Base-by-base conservation (phyloP, 1,139 yeast species). In the Hemisphaericaspora lyxosophila region DNA sequence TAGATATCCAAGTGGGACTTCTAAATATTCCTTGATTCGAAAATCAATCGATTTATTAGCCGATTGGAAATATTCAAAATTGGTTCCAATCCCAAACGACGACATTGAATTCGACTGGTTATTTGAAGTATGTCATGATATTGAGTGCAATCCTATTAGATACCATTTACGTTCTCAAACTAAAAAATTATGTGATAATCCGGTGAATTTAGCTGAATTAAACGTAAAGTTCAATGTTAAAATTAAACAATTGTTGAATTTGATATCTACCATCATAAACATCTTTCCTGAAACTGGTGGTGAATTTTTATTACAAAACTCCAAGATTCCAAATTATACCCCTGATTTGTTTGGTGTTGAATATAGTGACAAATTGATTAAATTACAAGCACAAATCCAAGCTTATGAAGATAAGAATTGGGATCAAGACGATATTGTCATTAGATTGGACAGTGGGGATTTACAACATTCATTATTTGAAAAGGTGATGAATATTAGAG, bases 1-100 rank as follows among this genome's bases (percentile, higher is more conserved):
- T 26, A 63, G 80, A 38, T 75, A 71, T 42, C 82, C 82, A 0
- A 73, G 77, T 26, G 82, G 82, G 0, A 72, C 80, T 1, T 74
- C 80, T 8, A 73, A 71, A 49, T 70, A 67, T 46, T 64, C 72
- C 4, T 51, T 76, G 16, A 57, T 73, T 14, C 64, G 72, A 26
- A 73, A 66, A 41, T 54, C 71, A 3, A 50, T 76, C 12, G 72
- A 67, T 35, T 54, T 54, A 23, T 44, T 67, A 11, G 53, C 51
- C 5, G 58, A 55, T 33, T 57, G 54, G 46, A 42, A 49, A 14
- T 61, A 47, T 41, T 41, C 66, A 9, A 43, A 41, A 35, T 47
- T 63, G 18, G 49, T 62, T 20, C 62, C 60, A 6, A 57, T 44
- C 34, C 65, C 65, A 4, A 23, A 23, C 2, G 35, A 36, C 9